Evolutionary conservation across 2,329 filamentous ascomycete species (phyloP), one percentile per base, ranked within the genome.

Genomic region (Tolypocladium endophyticum): DNA sequence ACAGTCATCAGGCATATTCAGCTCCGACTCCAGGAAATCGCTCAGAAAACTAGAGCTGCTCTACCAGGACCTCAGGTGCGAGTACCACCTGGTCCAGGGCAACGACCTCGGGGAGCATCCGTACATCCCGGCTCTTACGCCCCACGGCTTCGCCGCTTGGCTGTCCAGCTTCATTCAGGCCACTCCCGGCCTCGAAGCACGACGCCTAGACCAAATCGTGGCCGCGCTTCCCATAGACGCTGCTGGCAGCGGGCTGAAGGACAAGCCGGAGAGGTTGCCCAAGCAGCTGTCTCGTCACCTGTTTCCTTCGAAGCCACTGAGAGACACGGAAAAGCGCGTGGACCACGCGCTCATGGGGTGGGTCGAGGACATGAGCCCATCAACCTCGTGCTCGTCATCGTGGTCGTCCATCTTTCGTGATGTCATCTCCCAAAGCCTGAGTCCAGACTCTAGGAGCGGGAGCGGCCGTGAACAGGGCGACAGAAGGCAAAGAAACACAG

Each of bases 211-310:
- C 52, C 85, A 82, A 60, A 83, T 90, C 28, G 82, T 92, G 4
- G 72, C 84, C 4, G 81, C 87, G 53, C 83, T 92, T 72, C 88
- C 90, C 0, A 88, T 95, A 65, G 73, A 79, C 36, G 74, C 75
- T 0, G 74, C 77, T 56, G 74, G 73, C 11, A 64, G 85, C 71
- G 84, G 87, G 59, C 79, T 85, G 0, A 80, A 86, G 53, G 82
- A 87, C 55, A 82, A 80, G 63, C 84, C 82, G 14, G 89, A 92
- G 71, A 79, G 88, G 2, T 87, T 95, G 59, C 92, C 91, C 0
- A 91, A 90, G 64, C 87, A 92, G 65, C 79, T 96, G 3, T 87
- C 89, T 1, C 80, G 90, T 47, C 81, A 87, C 57, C 77, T 94
- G 4, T 83, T 96, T 45, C 91, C 91, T 0, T 75, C 76, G 0